Evolutionary conservation across 2,329 filamentous ascomycete species (phyloP), one percentile per base, ranked within the genome.

Genomic region (Monosporascus sp.): DNA sequence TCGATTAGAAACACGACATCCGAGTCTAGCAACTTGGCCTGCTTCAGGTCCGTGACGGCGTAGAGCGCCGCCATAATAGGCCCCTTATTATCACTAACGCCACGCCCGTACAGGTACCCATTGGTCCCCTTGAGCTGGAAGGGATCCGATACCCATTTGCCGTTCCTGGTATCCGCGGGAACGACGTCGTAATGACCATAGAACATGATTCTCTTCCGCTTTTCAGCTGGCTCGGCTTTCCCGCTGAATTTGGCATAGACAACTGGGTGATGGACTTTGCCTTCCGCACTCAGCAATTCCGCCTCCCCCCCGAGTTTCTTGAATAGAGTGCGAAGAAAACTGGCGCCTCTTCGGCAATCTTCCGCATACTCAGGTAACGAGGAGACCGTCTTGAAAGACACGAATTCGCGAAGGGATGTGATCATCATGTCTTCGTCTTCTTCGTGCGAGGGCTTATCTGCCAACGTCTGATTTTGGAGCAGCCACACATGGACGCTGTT

Each of bases 171-270:
- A 60, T 96, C 90, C 0, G 94, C 94, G 1, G 91, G 83, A 3
- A 99, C 94, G 2, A 99, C 92, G 66, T 99, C 94, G 74, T 99
- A 99, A 68, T 99, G 94, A 0, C 95, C 94, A 65, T 99, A 99
- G 68, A 99, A 99, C 0, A 99, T 75, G 8, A 97, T 89, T 31
- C 90, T 91, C 72, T 94, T 96, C 18, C 89, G 82, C 25, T 82
- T 77, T 25, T 81, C 78, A 0, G 82, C 74, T 1, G 84, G 81
- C 11, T 83, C 79, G 55, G 80, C 83, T 70, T 86, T 94, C 4
- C 88, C 91, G 45, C 83, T 82, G 68, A 99, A 99, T 55, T 87
- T 88, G 41, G 94, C 94, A 60, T 89, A 87, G 0, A 99, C 91
- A n/a, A 99, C 87, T 0, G 94, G 94, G 65, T 97, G 97, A 62